Evolutionary conservation across 495 filamentous ascomycete species (phyloP).

Genomic region (Aspergillus asperescens): DNA sequence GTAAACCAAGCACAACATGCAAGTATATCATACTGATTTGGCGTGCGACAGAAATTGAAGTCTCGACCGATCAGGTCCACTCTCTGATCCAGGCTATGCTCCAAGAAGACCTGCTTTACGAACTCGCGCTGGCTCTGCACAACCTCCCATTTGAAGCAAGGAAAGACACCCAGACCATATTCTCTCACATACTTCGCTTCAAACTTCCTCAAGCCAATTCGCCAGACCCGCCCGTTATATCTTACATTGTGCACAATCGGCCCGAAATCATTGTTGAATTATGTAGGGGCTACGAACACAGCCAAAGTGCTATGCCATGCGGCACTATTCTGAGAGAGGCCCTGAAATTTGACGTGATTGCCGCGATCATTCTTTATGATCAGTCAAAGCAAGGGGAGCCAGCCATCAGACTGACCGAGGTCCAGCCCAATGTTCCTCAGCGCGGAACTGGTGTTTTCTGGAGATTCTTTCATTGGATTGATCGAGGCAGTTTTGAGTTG

Average conservation of each 20-base stretch:
- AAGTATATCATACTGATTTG: constrained; percentile 4
- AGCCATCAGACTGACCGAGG: constrained; percentile 51
- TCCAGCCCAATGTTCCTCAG: constrained; percentile 62
- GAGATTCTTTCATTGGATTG: constrained; percentile 98
- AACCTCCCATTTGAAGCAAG: constrained; percentile 88
- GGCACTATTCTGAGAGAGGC: constrained; percentile 88
- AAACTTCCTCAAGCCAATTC: constrained; percentile 50
- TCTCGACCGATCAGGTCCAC: constrained; percentile 78
- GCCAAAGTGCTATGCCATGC: constrained; percentile 88
- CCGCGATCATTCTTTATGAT: constrained; percentile 86
- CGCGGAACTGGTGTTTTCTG: constrained; percentile 83
- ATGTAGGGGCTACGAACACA: constrained; percentile 82
- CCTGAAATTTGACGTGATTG: constrained; percentile 82
- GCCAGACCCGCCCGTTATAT: constrained; percentile 72
- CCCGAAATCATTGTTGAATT: constrained; percentile 84
- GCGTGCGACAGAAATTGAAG: constrained; percentile 62
- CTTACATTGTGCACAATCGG: constrained; percentile 75
- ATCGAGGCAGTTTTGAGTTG: constrained; percentile 90
- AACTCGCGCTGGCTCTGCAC: constrained; percentile 72
- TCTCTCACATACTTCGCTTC: constrained; percentile 83
- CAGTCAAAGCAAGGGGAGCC: constrained; percentile 62
- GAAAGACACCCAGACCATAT: constrained; percentile 85
- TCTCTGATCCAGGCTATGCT: constrained; percentile 74
- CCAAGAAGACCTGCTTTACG: constrained; percentile 79
- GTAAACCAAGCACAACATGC: neutral